Evolutionary conservation across 192 early-diverging fungal species (phyloP).

Genomic region (Umbelopsis sp.): DNA sequence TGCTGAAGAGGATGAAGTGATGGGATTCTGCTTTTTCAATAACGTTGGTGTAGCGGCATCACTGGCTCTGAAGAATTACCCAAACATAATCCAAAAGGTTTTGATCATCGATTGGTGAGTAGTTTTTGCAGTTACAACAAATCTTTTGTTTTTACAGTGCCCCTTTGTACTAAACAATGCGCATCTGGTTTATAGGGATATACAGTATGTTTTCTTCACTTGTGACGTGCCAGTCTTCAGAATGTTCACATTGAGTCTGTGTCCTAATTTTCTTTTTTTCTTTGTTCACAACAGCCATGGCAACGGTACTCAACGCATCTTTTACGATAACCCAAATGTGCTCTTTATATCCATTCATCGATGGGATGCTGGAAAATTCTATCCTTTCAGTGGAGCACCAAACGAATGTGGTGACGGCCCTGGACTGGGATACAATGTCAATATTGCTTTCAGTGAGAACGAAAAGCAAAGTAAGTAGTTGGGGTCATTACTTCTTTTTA

Average conservation of each 20-base stretch:
- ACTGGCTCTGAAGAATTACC: constrained; percentile 51
- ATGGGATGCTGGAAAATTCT: constrained; percentile 72
- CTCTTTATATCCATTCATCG: constrained; percentile 78
- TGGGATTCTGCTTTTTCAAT: constrained; percentile 81
- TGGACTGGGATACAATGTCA: constrained; percentile 58
- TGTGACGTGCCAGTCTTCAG: neutral
- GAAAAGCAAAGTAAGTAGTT: constrained; percentile 48
- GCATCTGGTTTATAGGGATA: constrained; percentile 15
- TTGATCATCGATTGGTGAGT: constrained; percentile 75
- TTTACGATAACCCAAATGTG: constrained; percentile 72
- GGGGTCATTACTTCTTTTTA: neutral
- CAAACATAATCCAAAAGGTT: constrained; percentile 56
- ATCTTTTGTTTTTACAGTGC: neutral
- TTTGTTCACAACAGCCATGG: constrained; percentile 45
- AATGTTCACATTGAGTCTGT: neutral
- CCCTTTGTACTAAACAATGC: neutral
- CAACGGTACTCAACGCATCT: constrained; percentile 76
- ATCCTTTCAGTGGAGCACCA: constrained; percentile 61
- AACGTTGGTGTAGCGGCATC: constrained; percentile 77
- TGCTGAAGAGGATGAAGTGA: constrained; percentile 67
- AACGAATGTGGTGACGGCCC: constrained; percentile 57
- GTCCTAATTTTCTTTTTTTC: neutral
- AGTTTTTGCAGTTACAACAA: neutral
- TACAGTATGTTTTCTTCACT: constrained; percentile 14
- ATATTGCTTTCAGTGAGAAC: constrained; percentile 48